phyloP scores from a whole-genome alignment of 192 early-diverging fungal species.

The Gigaspora rosea region DNA sequence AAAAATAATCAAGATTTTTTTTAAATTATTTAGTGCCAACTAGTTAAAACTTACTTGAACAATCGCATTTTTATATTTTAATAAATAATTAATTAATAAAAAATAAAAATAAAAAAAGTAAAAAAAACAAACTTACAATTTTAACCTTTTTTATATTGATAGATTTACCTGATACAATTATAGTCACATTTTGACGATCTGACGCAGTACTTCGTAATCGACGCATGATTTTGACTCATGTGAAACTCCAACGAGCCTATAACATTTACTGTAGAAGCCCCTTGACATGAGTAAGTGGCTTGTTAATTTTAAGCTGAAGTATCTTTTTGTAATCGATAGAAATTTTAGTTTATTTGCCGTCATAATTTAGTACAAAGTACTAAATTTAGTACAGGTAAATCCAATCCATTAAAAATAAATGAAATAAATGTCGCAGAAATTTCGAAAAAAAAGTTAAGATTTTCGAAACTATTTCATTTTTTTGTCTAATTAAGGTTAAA shows the following conservation, averaged over 20 bases:
- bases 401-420: background rate
- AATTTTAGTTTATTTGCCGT: background rate
- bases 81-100: background rate
- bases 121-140: too few species aligned
- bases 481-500: too few species aligned
- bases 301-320: background rate
- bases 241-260: background rate
- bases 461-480: too few species aligned
- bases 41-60: background rate
- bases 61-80: background rate
- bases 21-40: background rate
- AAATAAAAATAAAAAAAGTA: too few species aligned
- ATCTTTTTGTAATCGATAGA: background rate
- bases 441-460: too few species aligned
- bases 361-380: constrained; percentile 15
- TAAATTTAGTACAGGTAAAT: constrained; percentile 13
- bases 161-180: background rate
- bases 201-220: background rate
- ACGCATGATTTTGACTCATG: background rate
- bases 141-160: background rate
- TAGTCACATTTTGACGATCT: background rate
- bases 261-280: background rate
- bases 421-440: too few species aligned
- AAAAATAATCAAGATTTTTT: too few species aligned
- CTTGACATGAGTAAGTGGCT: background rate